Base-by-base conservation (phyloP, 108 stramenopile species). In the Seminavis robusta region DNA sequence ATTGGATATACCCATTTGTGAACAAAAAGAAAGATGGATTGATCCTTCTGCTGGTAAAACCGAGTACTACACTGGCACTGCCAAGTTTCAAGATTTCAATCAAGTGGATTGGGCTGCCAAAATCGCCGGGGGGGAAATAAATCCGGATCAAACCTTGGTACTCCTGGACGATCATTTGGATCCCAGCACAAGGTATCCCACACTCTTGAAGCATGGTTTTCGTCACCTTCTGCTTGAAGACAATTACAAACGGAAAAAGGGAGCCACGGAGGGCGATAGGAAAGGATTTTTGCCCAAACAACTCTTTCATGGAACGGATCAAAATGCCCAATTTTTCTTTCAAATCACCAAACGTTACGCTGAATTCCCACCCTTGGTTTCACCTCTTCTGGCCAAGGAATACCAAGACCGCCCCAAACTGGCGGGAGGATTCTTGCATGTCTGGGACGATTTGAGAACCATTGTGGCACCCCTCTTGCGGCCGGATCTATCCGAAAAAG, bases 161-260 rank as follows among this genome's bases (percentile, higher is more conserved):
- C 60, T 67, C 44, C 16, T 67, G 24, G 66, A 67, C 33, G 66
- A 67, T 43, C 66, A 67, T 51, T 25, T 41, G 38, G 19, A 26
- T 13, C 33, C 39, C 25, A 42, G 26, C 29, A 19, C 32, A 0
- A 15, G 64, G 11, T 17, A 48, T 30, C 16, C 61, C 5, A 19
- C 8, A 6, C 4, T 70, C 7, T 25, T 48, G 36, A 63, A 63
- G 40, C 32, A 34, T 42, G 69, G 69, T 10, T 27, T 70, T 15
- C 44, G 56, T 10, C 62, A 70, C 31, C 36, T 70, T n/a, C 17
- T 70, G 10, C 16, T 57, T 6, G 69, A 70, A 40, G 69, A 70
- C 31, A 70, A 70, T 52, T 70, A 63, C 61, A 63, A 63, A 31
- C 1, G 23, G 17, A 47, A 62, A 3, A 56, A 70, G 38, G 69